Evolutionary conservation across 768 basidiomycete species (phyloP), one percentile per base, ranked within the genome.

Genomic region (Artomyces pyxidatus): DNA sequence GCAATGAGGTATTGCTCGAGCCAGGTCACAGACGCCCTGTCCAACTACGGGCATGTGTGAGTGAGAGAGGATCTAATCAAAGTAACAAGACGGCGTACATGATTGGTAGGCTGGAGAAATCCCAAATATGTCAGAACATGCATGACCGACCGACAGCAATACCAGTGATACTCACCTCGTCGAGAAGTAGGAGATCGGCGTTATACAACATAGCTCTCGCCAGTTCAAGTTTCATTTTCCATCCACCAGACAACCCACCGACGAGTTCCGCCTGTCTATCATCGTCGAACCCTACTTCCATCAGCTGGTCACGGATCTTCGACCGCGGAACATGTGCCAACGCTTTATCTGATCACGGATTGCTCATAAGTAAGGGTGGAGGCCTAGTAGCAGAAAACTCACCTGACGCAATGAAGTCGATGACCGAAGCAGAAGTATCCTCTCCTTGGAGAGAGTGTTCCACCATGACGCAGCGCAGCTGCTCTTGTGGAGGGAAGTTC

Each of bases 211-310:
- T 98, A 11, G 94, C 95, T 57, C 94, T 74, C 7, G 91, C 92
- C 35, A 98, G 77, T 64, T 97, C 94, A 46, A 97, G 78, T 68
- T 96, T 96, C 94, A 98, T 97, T 73, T 98, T 98, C 94, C 94
- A 98, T 37, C 95, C 94, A 60, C 95, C 95, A 12, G 93, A 96
- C 52, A 97, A 72, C 37, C 88, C 85, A 42, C 87, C 91, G 52
- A 97, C 93, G 45, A 78, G 70, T 58, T 95, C 88, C 35, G 77
- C 69, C 69, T 97, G 94, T 50, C 89, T 77, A 41, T 71, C 76
- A 57, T 88, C 88, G 60, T 92, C 86, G 63, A 98, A 97, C 44
- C 95, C 95, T 45, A 97, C 93, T 59, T 88, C 90, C 10, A 74
- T 55, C 6, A 98, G 77, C 63, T 92, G 89, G 21, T 76, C 77